Base-by-base conservation (phyloP, 192 early-diverging fungal species). In the Tieghemiomyces parasiticus region DNA sequence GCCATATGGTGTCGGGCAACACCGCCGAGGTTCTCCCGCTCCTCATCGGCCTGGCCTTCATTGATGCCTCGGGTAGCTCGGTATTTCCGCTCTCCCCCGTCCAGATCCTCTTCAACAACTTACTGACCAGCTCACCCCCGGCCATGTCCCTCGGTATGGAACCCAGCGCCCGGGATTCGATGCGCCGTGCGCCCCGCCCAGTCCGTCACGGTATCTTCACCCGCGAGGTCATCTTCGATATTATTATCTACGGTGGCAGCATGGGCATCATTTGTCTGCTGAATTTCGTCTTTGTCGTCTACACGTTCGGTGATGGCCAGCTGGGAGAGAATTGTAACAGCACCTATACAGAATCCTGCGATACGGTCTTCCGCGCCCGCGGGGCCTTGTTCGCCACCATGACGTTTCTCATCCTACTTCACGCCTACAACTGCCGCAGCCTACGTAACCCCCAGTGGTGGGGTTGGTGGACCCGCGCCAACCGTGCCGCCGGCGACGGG, bases 1-100 rank as follows among this genome's bases (percentile, higher is more conserved):
- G 81, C 22, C 79, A 82, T 61, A 74, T 92, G 60, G 69, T 92
- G 35, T 75, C 84, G 29, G 81, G 77, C 44, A 92, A 92, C 60
- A 82, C 87, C 2, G 81, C 81, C 25, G 89, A 92, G 67, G 65
- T 90, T 24, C 67, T 85, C 4, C 80, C 83, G 52, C 68, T 90
- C 50, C 58, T 90, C 8, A 59, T 88, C 10, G 88, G 88, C 32
- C 66, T 92, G 26, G 83, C 80, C 6, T 86, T 90, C 65, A 69
- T 64, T n/a, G 86, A 88, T 68, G 38, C 30, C 4, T 59, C 67
- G 32, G 72, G 75, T 32, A 65, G 71, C 25, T 77, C 82, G 14
- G 79, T 89, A 19, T 88, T 85, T 69, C 88, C 88, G 4, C 73
- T 91, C 68, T 80, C 83, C 1, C 81, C 89, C 0, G 79, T 90